Conservation (phyloP, 2,329 filamentous ascomycete genomes). For the Ophiosphaerella korrae region DNA sequence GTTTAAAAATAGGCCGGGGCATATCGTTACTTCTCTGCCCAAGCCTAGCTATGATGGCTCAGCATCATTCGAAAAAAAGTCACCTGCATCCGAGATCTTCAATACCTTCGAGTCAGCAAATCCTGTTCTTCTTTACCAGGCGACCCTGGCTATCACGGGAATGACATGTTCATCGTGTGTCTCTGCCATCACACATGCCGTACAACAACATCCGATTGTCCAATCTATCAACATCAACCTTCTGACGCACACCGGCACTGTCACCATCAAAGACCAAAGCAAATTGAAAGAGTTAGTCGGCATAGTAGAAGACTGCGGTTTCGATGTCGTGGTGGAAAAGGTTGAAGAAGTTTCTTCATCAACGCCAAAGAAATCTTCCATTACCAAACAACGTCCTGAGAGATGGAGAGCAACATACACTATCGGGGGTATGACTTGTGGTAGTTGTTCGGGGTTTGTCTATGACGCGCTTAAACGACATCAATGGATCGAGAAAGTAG, state of each 20-base stretch:
- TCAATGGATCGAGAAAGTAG: slow-evolving; percentile 53
- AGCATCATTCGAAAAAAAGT: slow-evolving; percentile 10
- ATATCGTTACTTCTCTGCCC: slow-evolving; percentile 13
- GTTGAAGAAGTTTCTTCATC: slow-evolving; percentile 24
- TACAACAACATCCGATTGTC: slow-evolving; percentile 56
- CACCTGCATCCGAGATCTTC: slow-evolving; percentile 20
- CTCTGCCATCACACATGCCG: slow-evolving; percentile 55
- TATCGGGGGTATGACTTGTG: slow-evolving; percentile 64
- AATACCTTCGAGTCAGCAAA: slow-evolving; percentile 19
- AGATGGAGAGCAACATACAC: slow-evolving; percentile 53
- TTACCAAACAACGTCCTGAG: slow-evolving; percentile 20
- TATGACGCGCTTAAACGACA: slow-evolving; percentile 53
- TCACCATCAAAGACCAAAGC: slow-evolving; percentile 55
- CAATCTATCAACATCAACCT: slow-evolving; percentile 57
- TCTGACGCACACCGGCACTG: slow-evolving; percentile 56
- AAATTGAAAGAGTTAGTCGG: slow-evolving; percentile 53
- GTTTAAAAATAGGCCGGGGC: slow-evolving; percentile 18
- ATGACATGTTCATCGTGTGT: slow-evolving; percentile 67
- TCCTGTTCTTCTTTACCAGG: slow-evolving; percentile 28
- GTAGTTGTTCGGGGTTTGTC: slow-evolving; percentile 59
- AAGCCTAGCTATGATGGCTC: slow-evolving; percentile 20
- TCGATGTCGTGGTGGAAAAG: slow-evolving; percentile 48
- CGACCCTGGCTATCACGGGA: slow-evolving; percentile 58
- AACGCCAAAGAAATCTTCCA: neutral
- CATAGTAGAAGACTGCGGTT: slow-evolving; percentile 57